Evolutionary conservation across 371 early-diverging fungal species (phyloP).

Genomic region (Apophysomyces elegans): DNA sequence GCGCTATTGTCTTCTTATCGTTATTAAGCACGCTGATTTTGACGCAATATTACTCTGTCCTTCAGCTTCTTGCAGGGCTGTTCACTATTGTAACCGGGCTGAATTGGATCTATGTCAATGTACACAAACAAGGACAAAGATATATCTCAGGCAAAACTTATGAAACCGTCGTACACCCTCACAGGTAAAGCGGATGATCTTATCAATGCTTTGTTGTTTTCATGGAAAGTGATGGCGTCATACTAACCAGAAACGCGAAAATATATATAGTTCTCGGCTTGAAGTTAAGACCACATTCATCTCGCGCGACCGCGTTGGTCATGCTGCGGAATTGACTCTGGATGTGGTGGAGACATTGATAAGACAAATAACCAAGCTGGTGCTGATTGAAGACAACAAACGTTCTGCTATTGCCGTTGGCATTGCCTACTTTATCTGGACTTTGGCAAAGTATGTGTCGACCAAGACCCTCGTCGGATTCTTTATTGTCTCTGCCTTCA

Average conservation of each 20-base stretch:
- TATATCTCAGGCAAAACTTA: constrained; percentile 44
- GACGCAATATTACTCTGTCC: constrained; percentile 60
- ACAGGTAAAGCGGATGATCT: constrained; percentile 24
- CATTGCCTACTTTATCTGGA: constrained; percentile 58
- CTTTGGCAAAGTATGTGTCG: constrained; percentile 58
- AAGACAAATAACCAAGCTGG: constrained; percentile 53
- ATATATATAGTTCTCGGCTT: constrained; percentile 32
- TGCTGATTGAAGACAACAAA: constrained; percentile 58
- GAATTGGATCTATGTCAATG: constrained; percentile 59
- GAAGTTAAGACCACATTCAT: constrained; percentile 32
- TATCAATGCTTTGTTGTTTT: not conserved
- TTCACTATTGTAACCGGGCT: constrained; percentile 55
- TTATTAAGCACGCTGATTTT: constrained; percentile 46
- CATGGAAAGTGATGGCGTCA: constrained; percentile 20
- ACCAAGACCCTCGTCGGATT: constrained; percentile 57
- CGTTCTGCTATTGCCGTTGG: constrained; percentile 53
- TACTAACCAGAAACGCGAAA: not conserved
- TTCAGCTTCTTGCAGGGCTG: constrained; percentile 53
- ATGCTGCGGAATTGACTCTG: constrained; percentile 38
- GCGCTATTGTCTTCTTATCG: constrained; percentile 37
- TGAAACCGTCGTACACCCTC: constrained; percentile 48
- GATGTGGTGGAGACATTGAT: constrained; percentile 54
- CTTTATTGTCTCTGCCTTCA: constrained; percentile 52
- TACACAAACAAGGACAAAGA: constrained; percentile 48
- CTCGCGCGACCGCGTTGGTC: constrained; percentile 46